Evolutionary conservation across 2,329 filamentous ascomycete species (phyloP).

Genomic region (Exserohilum turcica): DNA sequence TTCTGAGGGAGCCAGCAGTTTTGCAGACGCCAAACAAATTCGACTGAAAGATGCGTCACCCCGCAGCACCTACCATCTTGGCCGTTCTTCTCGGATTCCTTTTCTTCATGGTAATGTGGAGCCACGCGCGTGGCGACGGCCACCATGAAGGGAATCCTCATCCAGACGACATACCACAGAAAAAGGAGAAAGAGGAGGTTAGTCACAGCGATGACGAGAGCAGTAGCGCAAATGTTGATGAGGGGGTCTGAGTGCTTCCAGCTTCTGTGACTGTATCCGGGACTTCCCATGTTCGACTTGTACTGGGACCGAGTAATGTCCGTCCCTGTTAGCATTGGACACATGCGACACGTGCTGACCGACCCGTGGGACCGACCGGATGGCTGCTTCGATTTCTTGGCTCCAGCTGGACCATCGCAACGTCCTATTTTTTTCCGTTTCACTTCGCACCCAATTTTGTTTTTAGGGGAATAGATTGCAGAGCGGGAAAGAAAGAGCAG

Average conservation of each 20-base stretch:
- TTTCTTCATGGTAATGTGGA: conserved; percentile 34
- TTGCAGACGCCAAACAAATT: neutral
- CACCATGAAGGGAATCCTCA: conserved; percentile 48
- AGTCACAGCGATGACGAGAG: neutral
- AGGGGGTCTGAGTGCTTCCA: neutral
- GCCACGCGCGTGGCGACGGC: conserved; percentile 29
- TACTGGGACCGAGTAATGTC: neutral
- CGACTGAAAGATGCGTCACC: conserved; percentile 38
- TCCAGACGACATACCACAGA: conserved; percentile 36
- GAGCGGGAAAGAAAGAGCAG: too few relatives aligned
- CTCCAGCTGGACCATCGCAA: too few relatives aligned
- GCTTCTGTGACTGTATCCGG: neutral
- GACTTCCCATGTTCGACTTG: neutral
- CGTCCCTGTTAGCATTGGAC: too few relatives aligned
- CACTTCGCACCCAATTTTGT: too few relatives aligned
- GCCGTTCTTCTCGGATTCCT: conserved; percentile 41
- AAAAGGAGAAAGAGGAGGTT: conserved; percentile 14
- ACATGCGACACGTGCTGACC: too few relatives aligned
- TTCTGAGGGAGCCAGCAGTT: too few relatives aligned
- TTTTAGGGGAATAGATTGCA: too few relatives aligned
- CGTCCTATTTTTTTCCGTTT: too few relatives aligned
- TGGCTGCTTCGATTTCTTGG: too few relatives aligned
- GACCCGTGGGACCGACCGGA: too few relatives aligned
- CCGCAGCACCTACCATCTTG: conserved; percentile 41
- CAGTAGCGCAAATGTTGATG: neutral